Conservation (phyloP, 164 flowering plant species). For the Buxus sempervirens region DNA sequence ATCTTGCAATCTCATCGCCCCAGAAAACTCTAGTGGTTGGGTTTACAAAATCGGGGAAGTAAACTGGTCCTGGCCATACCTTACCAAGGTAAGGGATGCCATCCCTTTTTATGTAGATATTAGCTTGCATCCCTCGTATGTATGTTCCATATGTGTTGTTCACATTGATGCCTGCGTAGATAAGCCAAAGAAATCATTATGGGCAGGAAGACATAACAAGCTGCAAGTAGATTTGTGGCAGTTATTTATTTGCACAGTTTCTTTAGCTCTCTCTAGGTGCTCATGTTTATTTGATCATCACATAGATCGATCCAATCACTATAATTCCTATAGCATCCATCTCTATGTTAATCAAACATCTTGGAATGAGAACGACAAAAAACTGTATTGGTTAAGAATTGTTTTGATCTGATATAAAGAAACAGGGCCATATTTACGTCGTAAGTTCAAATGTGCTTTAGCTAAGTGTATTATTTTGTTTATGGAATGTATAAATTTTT, state of each 20-base stretch:
- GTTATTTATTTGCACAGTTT: background rate
- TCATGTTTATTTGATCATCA: too few species aligned
- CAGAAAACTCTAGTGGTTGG: conserved; percentile 42
- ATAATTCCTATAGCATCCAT: background rate
- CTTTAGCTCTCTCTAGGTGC: too few species aligned
- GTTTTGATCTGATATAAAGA: too few species aligned
- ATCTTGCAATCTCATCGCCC: conserved; percentile 54
- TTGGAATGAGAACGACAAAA: too few species aligned
- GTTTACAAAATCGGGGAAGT: conserved; percentile 74
- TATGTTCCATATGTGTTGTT: conserved; percentile 58
- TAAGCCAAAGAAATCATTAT: background rate
- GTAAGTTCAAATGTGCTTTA: too few species aligned
- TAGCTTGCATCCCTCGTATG: conserved; percentile 57
- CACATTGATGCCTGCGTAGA: conserved; percentile 50
- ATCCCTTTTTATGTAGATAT: conserved; percentile 51
- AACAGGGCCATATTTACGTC: too few species aligned
- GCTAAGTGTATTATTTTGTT: too few species aligned
- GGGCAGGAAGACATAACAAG: background rate
- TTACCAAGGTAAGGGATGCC: conserved; percentile 54
- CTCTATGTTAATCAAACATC: too few species aligned
- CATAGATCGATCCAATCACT: too few species aligned
- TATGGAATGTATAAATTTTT: too few species aligned
- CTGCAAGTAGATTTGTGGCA: too few species aligned
- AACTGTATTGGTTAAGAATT: too few species aligned
- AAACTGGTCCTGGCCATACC: conserved; percentile 80